These are phyloP conservation scores for Spergularia marina DNA, from an alignment of 148 eudicot species.

Conservation along the genomic window DNA sequence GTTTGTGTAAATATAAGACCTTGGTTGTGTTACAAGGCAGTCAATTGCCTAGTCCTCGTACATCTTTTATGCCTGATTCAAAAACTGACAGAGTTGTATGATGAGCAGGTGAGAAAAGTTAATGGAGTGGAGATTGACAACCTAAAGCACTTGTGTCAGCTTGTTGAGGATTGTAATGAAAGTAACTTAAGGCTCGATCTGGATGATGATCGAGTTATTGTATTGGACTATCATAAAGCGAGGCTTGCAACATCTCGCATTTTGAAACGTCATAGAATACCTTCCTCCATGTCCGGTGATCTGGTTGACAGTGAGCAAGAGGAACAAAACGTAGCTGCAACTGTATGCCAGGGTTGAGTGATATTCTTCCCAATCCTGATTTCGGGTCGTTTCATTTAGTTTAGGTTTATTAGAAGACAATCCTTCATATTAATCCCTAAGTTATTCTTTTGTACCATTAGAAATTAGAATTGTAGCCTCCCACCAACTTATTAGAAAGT, in stretches of 20 bases:
- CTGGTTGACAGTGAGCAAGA: slow-evolving; percentile 33
- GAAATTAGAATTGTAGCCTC: neutral
- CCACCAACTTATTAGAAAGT: too few relatives aligned
- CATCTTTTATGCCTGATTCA: neutral
- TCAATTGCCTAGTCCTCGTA: neutral
- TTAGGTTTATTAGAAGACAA: neutral
- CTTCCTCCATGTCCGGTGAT: slow-evolving; percentile 69
- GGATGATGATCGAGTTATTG: slow-evolving; percentile 85
- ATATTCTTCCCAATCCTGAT: slow-evolving; percentile 14
- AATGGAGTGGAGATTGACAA: slow-evolving; percentile 72
- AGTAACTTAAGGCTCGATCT: slow-evolving; percentile 73
- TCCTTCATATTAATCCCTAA: neutral
- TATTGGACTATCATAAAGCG: slow-evolving; percentile 61
- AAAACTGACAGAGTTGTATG: slow-evolving; percentile 4
- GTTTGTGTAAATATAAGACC: too few relatives aligned
- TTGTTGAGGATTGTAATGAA: slow-evolving; percentile 66
- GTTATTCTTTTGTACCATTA: neutral
- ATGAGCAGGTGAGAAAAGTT: slow-evolving; percentile 75
- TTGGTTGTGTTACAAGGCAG: too few relatives aligned
- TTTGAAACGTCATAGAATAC: slow-evolving; percentile 78
- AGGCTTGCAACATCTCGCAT: slow-evolving; percentile 81
- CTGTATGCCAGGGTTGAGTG: slow-evolving; percentile 23
- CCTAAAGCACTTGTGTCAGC: slow-evolving; percentile 64
- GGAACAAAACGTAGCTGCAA: slow-evolving; percentile 23
- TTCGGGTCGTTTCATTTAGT: neutral